Evolutionary conservation across 2,329 filamentous ascomycete genomes (phyloP), one percentile per base, ranked within the genome.

Genomic region (Fusarium sp.): DNA sequence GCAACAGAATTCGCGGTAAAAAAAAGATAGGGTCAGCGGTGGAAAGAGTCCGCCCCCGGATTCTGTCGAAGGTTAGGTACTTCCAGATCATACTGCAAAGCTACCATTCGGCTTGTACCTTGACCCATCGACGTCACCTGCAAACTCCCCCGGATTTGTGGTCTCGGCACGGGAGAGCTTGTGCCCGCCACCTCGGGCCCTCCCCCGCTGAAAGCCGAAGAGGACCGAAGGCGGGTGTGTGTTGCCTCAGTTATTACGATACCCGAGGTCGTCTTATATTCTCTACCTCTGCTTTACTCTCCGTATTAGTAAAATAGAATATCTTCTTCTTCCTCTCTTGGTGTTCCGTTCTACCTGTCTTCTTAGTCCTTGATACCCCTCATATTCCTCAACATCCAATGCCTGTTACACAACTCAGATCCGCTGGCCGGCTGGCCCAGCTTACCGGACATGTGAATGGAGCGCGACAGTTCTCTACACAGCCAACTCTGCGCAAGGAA

Each of bases 401-500:
- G 70, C 18, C 68, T 45, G 45, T 63, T 46, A 56, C 68, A 65
- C 79, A 78, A 56, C 67, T 80, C 48, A 73, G 77, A 71, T 74
- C 78, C 40, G 73, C 77, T 56, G 73, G 75, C 61, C 69, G 79
- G 50, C 67, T 76, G 43, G 72, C 76, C 66, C 77, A 78, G 63
- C 65, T 80, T n/a, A 76, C 76, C 48, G 75, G 76, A 69, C 80
- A 82, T 76, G 76, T 80, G 74, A 79, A 76, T 58, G 68, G 79
- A 31, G 73, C 76, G 50, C 82, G 85, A 51, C 77, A 76, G 51
- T 87, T 87, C 72, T 85, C 85, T 35, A 80, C 79, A 15, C 76
- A 78, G 50, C 61, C 79, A 39, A 72, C 77, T n/a, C 75, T 83
- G 35, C 79, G 79, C 63, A 83, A 90, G 79, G 91, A 97, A 76